phyloP scores from a whole-genome alignment of 1,139 yeast species.

The Wickerhamomyces sp. region DNA sequence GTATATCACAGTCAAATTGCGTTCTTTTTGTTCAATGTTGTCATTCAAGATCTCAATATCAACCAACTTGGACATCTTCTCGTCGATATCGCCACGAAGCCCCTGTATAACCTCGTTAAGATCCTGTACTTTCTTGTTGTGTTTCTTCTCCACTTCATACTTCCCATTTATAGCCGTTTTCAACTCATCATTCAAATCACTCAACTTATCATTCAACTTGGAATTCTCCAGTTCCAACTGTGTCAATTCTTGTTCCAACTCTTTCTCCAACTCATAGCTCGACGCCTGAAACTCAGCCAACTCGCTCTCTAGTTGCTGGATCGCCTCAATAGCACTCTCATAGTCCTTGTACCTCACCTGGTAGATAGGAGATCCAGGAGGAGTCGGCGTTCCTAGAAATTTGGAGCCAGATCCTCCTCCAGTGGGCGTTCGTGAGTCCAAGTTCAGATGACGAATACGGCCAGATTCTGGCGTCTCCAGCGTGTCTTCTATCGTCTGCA shows the following conservation, averaged over 20 bases:
- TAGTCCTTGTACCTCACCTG: constrained; percentile 23
- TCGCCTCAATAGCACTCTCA: constrained; percentile 24
- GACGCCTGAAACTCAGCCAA: constrained; percentile 25
- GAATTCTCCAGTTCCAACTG: constrained; percentile 21
- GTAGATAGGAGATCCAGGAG: constrained; percentile 14
- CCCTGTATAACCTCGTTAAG: constrained; percentile 11
- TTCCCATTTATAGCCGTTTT: constrained; percentile 12
- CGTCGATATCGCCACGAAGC: constrained; percentile 17
- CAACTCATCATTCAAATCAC: constrained; percentile 12
- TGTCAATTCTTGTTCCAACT: constrained; percentile 24
- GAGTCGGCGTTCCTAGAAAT: too few species aligned
- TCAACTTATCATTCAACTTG: constrained; percentile 12
- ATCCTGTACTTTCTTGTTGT: constrained; percentile 7
- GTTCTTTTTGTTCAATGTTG: constrained; percentile 25
- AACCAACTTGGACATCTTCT: constrained; percentile 20
- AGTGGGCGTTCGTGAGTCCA: too few species aligned
- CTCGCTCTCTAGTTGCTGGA: constrained; percentile 23
- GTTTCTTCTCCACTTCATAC: constrained; percentile 10
- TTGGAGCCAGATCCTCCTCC: too few species aligned
- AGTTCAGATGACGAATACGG: too few species aligned
- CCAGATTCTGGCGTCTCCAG: too few species aligned
- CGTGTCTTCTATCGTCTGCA: too few species aligned
- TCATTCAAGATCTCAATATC: constrained; percentile 27
- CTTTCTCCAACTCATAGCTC: constrained; percentile 26
- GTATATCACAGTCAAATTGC: constrained; percentile 19